phyloP scores from a whole-genome alignment of 306 rosid species.

The Acacia acuminata region DNA sequence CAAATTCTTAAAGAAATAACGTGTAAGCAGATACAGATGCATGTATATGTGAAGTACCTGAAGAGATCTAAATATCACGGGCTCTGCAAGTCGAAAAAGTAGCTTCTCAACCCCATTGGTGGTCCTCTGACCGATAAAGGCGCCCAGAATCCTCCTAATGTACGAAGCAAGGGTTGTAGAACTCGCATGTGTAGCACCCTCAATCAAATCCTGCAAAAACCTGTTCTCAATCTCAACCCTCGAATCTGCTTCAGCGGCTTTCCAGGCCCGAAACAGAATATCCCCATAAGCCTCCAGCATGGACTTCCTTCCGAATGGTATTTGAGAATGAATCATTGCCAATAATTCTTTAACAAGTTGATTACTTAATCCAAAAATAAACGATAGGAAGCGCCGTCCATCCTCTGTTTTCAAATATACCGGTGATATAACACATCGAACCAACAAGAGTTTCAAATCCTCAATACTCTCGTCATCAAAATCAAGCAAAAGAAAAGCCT shows the following conservation, averaged over 20 bases:
- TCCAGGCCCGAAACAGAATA: constrained; percentile 86
- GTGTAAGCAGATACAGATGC: not conserved
- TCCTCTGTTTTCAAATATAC: constrained; percentile 77
- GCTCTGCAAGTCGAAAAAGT: constrained; percentile 75
- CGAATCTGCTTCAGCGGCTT: constrained; percentile 45
- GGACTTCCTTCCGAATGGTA: constrained; percentile 86
- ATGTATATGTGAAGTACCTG: constrained; percentile 54
- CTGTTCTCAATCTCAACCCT: constrained; percentile 65
- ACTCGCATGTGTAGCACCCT: constrained; percentile 63
- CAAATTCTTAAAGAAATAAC: not conserved
- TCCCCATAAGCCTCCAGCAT: constrained; percentile 87
- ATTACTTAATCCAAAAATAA: constrained; percentile 59
- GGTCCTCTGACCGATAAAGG: constrained; percentile 84
- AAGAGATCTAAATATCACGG: constrained; percentile 84
- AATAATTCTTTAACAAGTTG: constrained; percentile 73
- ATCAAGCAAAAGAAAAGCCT: constrained; percentile 74
- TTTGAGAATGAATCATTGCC: constrained; percentile 88
- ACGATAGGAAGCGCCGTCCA: constrained; percentile 76
- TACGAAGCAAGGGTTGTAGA: constrained; percentile 62
- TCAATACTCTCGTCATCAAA: constrained; percentile 81
- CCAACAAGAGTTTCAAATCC: constrained; percentile 69
- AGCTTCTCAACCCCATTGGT: constrained; percentile 78
- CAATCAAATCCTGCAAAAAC: constrained; percentile 79
- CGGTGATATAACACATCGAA: constrained; percentile 73
- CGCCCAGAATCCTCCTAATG: constrained; percentile 77